Evolutionary conservation across 2,329 filamentous ascomycete genomes (phyloP).

Genomic region (Neofusicoccum sp.): DNA sequence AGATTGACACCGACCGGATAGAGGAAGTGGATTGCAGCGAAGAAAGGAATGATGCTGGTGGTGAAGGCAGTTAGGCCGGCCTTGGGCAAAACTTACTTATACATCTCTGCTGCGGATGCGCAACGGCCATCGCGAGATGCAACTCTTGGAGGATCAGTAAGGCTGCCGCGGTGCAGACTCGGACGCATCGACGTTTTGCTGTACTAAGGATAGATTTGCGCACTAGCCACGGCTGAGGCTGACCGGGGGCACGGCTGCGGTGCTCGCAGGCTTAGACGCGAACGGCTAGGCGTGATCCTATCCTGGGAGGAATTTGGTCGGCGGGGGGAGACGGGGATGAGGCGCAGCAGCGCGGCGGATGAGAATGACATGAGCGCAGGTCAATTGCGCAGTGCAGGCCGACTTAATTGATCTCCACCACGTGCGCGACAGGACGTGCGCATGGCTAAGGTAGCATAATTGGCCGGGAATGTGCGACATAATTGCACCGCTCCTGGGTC

Average conservation of each 20-base stretch:
- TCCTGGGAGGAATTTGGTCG: background rate
- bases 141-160: conserved; percentile 15
- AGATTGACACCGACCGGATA: background rate
- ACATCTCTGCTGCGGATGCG: background rate
- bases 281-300: conserved; percentile 6
- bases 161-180: conserved; percentile 14
- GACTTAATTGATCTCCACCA: conserved; percentile 13
- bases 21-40: background rate
- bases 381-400: conserved; percentile 1
- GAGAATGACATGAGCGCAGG: conserved; percentile 14
- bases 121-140: conserved; percentile 17
- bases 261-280: background rate
- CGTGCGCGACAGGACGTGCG: conserved; percentile 11
- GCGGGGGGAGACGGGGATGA: conserved; percentile 8
- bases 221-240: conserved; percentile 19
- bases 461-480: background rate
- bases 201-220: conserved; percentile 17
- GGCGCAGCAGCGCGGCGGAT: conserved; percentile 13
- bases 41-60: conserved; percentile 5
- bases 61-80: background rate
- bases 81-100: conserved; percentile 15
- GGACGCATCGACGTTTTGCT: conserved; percentile 1
- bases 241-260: conserved; percentile 2
- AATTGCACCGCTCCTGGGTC: conserved; percentile 1
- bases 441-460: background rate